Evolutionary conservation across 2,329 filamentous ascomycete species (phyloP), one percentile per base, ranked within the genome.

Genomic region (Ceratocystis variospora): DNA sequence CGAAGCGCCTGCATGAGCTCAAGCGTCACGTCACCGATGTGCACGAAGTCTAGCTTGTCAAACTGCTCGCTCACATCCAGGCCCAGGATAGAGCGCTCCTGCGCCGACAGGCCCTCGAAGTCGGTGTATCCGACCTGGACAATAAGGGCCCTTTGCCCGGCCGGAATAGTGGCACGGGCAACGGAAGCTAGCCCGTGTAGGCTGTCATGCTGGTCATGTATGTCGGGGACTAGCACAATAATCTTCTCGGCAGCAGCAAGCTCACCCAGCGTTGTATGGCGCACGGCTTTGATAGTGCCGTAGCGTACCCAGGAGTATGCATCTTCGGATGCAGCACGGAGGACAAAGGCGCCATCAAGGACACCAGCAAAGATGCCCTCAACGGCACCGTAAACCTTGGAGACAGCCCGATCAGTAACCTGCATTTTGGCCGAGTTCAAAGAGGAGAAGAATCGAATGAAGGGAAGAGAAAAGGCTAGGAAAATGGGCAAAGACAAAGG

Each of bases 1-100:
- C 57, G 48, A 6, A 64, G 19, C 6, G 50, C 33, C 33, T 55
- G 33, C 22, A 44, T 57, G 4, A 64, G 63, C 48, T 57, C 63
- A 50, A 64, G n/a, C 12, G 63, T 57, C n/a, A 37, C 63, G 25
- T 55, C 63, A 25, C 48, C 41, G 4, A 64, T 62, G 61, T 48
- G 28, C 19, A 62, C 61, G 45, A 62, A 62, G 41, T 62, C 61
- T 15, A 45, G 41, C 12, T 62, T 48, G 41, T 48, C 33, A 25
- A 62, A 46, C 8, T 31, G 41, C 22, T 62, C 41, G 44, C 31
- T 46, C 19, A 41, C 44, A 41, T 46, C 28, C 12, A 46, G 41
- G 15, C 22, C 61, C 12, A 62, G 44, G 15, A 41, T 28, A 5
- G 45, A n/a, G 31, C 55, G 55, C 55, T 59, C 55, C 31, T 59